Evolutionary conservation across 768 basidiomycete species (phyloP).

Genomic region (Suillus spraguei): DNA sequence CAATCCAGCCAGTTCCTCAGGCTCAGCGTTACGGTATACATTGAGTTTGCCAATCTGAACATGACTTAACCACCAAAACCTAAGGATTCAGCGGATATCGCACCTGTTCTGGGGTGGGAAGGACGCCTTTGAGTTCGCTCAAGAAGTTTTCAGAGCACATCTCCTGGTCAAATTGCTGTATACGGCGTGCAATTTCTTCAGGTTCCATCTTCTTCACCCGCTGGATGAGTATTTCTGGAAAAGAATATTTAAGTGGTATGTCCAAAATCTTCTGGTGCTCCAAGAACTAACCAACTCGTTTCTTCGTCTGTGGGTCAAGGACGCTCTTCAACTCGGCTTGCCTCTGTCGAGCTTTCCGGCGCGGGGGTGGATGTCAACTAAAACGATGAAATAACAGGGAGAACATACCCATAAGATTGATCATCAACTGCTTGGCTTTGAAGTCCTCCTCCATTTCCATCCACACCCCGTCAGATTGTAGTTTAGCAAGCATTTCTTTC

Average conservation of each 20-base stretch:
- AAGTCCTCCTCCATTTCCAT: constrained; percentile 98
- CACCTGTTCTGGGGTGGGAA: constrained; percentile 92
- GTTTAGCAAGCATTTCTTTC: constrained; percentile 77
- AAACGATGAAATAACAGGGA: constrained; percentile 1
- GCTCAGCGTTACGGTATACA: constrained; percentile 83
- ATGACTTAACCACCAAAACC: not conserved
- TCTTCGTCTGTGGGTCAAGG: constrained; percentile 87
- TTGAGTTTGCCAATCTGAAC: constrained; percentile 84
- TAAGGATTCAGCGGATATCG: constrained; percentile 13
- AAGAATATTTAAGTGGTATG: not conserved
- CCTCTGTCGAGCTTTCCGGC: constrained; percentile 66
- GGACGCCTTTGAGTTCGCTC: constrained; percentile 81
- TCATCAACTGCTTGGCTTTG: constrained; percentile 93
- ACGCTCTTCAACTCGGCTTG: constrained; percentile 91
- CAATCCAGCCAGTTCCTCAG: constrained; percentile 83
- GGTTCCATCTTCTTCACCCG: constrained; percentile 82
- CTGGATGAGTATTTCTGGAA: constrained; percentile 88
- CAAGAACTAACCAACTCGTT: constrained; percentile 78
- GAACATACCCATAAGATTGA: constrained; percentile 77
- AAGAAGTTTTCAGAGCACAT: constrained; percentile 90
- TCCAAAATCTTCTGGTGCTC: not conserved
- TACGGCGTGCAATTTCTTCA: constrained; percentile 81
- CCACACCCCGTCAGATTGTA: constrained; percentile 89
- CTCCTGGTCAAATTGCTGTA: constrained; percentile 85
- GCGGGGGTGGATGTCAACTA: not conserved